phyloP scores from a whole-genome alignment of 2,329 filamentous ascomycete species.

The Akanthomyces lecanii region DNA sequence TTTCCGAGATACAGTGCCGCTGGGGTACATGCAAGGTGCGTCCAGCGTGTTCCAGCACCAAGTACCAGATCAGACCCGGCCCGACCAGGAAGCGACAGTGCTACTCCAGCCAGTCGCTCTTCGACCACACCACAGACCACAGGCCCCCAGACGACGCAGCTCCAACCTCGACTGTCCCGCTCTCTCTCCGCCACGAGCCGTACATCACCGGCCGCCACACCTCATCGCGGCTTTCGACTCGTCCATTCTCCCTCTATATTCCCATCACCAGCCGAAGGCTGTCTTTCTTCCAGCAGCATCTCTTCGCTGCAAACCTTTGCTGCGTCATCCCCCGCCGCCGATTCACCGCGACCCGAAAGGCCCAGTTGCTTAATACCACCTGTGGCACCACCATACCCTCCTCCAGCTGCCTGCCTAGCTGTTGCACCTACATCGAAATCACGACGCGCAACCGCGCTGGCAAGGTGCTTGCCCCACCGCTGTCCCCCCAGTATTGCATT shows the following conservation, averaged over 20 bases:
- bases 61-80: neutral
- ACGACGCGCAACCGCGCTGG: neutral
- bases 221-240: neutral
- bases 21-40: neutral
- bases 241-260: neutral
- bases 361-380: neutral
- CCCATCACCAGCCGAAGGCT: neutral
- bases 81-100: neutral
- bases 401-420: neutral
- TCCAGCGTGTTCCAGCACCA: neutral
- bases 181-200: slow-evolving; percentile 8
- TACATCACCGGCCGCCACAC: neutral
- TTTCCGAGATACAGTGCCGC: neutral
- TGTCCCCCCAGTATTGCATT: neutral
- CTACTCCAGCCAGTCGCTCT: neutral
- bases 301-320: no score
- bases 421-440: neutral
- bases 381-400: neutral
- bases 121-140: neutral
- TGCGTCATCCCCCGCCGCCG: neutral
- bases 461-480: neutral
- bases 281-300: neutral
- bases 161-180: slow-evolving; percentile 10
- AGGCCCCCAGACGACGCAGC: neutral
- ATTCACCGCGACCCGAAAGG: slow-evolving; percentile 1